Conservation (phyloP, 768 basidiomycete species). For the Artomyces pyxidatus region DNA sequence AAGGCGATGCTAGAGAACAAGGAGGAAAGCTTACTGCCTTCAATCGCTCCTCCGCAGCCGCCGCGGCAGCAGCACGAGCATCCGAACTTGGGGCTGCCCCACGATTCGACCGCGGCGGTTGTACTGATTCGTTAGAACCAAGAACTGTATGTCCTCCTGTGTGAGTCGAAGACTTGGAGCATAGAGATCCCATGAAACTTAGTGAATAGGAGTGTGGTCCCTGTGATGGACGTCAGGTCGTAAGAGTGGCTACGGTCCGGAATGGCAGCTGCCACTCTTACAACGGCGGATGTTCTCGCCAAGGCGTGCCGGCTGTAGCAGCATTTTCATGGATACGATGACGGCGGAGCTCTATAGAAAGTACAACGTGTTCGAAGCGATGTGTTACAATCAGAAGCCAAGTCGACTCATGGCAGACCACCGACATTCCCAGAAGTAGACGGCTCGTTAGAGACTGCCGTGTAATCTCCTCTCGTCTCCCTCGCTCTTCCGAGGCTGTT, state of each 20-base stretch:
- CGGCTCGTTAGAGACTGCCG: neutral
- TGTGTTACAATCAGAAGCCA: neutral
- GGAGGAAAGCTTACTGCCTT: constrained; percentile 22
- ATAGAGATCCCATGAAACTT: constrained; percentile 27
- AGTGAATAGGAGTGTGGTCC: neutral
- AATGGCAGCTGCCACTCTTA: too few species aligned
- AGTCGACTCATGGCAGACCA: too few species aligned
- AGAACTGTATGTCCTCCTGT: constrained; percentile 25
- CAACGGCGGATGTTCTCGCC: too few species aligned
- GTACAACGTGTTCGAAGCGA: neutral
- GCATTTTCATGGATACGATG: too few species aligned
- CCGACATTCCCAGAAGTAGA: neutral
- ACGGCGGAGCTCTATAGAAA: neutral
- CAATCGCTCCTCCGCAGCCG: constrained; percentile 27
- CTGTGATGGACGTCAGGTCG: neutral
- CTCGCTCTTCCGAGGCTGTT: neutral
- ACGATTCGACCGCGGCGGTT: neutral
- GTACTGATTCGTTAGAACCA: neutral
- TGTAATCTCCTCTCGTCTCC: constrained; percentile 6
- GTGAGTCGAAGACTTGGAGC: constrained; percentile 26
- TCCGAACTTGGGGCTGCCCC: constrained; percentile 8
- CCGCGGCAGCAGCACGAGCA: constrained; percentile 26
- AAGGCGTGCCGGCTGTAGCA: too few species aligned
- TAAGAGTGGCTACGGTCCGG: too few species aligned
- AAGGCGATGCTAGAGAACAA: constrained; percentile 11